Base-by-base conservation (phyloP, 2,329 filamentous ascomycete species). In the Botrytis paeoniae region DNA sequence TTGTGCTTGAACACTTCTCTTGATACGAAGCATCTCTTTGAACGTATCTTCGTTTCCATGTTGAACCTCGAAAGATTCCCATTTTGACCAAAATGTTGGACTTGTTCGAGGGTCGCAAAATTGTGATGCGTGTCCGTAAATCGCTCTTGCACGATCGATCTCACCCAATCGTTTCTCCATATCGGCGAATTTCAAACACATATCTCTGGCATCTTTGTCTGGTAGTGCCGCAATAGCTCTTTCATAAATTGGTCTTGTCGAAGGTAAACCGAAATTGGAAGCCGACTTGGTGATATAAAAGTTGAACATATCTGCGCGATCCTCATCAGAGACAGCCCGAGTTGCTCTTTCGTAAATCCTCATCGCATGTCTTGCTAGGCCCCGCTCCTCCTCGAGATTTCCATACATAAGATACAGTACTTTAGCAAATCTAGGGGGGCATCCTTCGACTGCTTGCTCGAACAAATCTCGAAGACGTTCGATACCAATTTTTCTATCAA, bases 231-330 rank as follows among this genome's bases (percentile, higher is more conserved):
- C 91, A 77, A 99, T 97, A 54, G 96, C 95, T 73, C 95, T 91
- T 84, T 99, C 96, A 85, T 99, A 99, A 78, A 99, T 99, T 0
- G 94, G 92, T 69, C 96, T 87, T 4, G 96, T 98, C 0, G 96
- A 98, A 0, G 96, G 95, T 69, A 99, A 88, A 45, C 97, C 96
- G 80, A 99, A 99, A 83, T 99, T 99, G 32, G 94, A 97, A 1
- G 96, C 96, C 0, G 95, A 98, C 82, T 99, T 98, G 73, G 95
- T 98, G 81, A 99, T 98, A 85, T 99, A 99, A 81, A 98, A 97
- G 82, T 97, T 96, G 85, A 98, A 99, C 95, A 99, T 98, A 79
- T 97, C 94, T 74, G 95, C 91, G 70, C 94, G 89, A 82, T 99
- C 95, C 80, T 98, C 95, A 79, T 99, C 96, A 22, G 93, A 92